Evolutionary conservation across 1,139 yeast genomes (phyloP).

Genomic region (Candida glucosophila): DNA sequence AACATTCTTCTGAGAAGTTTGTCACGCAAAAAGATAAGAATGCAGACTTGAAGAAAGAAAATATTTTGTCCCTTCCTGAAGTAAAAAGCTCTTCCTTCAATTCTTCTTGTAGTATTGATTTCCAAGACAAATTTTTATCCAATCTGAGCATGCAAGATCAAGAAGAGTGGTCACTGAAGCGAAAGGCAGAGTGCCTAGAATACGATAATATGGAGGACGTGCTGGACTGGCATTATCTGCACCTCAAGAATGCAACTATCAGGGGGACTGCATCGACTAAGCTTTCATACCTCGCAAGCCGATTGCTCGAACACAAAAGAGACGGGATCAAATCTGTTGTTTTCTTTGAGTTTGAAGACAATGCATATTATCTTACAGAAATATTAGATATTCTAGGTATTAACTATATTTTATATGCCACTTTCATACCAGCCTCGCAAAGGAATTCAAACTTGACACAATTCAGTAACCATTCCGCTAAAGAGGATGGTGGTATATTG

Average conservation of each 20-base stretch:
- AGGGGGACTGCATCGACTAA: conserved; percentile 57
- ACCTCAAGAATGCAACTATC: conserved; percentile 25
- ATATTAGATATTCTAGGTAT: conserved; percentile 53
- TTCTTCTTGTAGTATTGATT: no score
- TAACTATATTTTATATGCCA: conserved; percentile 54
- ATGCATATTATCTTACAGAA: conserved; percentile 61
- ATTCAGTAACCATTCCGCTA: conserved; percentile 33
- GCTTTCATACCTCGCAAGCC: conserved; percentile 47
- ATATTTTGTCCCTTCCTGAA: background rate
- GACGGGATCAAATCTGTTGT: conserved; percentile 46
- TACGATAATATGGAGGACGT: background rate
- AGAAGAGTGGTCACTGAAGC: no score
- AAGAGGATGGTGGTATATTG: conserved; percentile 36
- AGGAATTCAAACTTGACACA: conserved; percentile 46
- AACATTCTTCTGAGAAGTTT: conserved; percentile 5
- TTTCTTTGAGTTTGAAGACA: conserved; percentile 64
- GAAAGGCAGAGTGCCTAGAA: background rate
- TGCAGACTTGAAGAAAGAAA: no score
- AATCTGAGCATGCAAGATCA: background rate
- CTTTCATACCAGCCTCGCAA: conserved; percentile 42
- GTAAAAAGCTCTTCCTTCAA: background rate
- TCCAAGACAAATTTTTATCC: background rate
- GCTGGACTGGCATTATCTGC: background rate
- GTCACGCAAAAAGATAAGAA: no score
- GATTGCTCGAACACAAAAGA: conserved; percentile 43